phyloP scores from a whole-genome alignment of 495 filamentous ascomycete genomes.

The Penicillium lagena region DNA sequence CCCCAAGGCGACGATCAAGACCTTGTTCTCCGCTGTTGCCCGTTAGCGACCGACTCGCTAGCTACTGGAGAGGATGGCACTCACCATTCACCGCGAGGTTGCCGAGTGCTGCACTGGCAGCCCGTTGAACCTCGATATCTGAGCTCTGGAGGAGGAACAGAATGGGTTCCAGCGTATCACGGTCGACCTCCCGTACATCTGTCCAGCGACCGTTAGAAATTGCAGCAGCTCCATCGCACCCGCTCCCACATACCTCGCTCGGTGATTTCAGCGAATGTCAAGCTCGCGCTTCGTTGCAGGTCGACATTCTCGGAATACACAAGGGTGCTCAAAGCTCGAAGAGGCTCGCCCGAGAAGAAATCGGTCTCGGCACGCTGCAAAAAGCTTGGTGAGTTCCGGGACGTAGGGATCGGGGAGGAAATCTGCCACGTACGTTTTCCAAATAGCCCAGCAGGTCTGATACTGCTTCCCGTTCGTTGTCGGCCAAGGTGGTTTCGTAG shows the following conservation, averaged over 20 bases:
- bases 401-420: neutral
- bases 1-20: conserved; percentile 86
- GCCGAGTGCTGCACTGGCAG: conserved; percentile 90
- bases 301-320: conserved; percentile 99
- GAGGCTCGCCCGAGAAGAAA: conserved; percentile 96
- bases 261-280: conserved; percentile 98
- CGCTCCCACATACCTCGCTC: conserved; percentile 69
- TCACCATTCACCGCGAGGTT: conserved; percentile 96
- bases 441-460: conserved; percentile 92
- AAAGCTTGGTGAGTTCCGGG: too few relatives aligned
- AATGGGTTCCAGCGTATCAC: conserved; percentile 91
- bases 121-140: conserved; percentile 95
- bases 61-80: conserved; percentile 18
- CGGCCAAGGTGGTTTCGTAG: conserved; percentile 91
- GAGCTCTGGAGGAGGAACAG: conserved; percentile 89
- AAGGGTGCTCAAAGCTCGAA: conserved; percentile 86
- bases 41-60: conserved; percentile 35
- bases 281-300: conserved; percentile 90
- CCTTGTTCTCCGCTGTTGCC: conserved; percentile 86
- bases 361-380: conserved; percentile 84
- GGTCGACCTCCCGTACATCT: conserved; percentile 97
- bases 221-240: neutral
- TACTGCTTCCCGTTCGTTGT: conserved; percentile 95
- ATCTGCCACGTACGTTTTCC: conserved; percentile 68
- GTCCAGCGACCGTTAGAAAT: conserved; percentile 3